Conservation (phyloP, 1,139 yeast genomes). For the Geotrichum cucujoidarum region DNA sequence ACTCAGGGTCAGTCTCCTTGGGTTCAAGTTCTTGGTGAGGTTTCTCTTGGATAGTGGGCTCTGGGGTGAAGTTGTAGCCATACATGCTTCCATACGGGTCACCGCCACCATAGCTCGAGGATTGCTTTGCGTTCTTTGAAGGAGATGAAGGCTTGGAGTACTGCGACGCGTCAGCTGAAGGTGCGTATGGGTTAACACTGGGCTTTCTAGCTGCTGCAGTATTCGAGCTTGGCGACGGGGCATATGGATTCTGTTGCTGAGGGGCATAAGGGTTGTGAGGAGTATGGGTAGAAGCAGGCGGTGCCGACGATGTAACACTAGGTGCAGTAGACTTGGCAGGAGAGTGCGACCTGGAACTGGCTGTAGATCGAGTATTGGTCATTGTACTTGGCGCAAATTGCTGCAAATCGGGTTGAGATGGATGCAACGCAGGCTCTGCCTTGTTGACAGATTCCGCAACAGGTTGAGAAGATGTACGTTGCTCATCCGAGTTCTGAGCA, state of each 20-base stretch:
- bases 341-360: no score
- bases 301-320: background rate
- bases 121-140: background rate
- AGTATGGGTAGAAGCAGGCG: background rate
- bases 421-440: background rate
- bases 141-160: conserved; percentile 2
- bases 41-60: conserved; percentile 6
- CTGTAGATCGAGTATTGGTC: no score
- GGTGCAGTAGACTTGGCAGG: background rate
- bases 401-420: background rate
- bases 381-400: no score
- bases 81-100: conserved; percentile 10
- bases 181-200: conserved; percentile 12
- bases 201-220: background rate
- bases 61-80: conserved; percentile 2
- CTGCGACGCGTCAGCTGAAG: background rate
- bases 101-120: background rate
- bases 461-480: no score
- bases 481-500: background rate
- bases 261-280: conserved; percentile 13
- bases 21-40: conserved; percentile 16
- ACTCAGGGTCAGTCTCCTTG: conserved; percentile 10
- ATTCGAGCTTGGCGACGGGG: conserved; percentile 7
- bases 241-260: conserved; percentile 1
- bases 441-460: background rate